Conservation (phyloP, 768 basidiomycete genomes). For the Russula virescens region DNA sequence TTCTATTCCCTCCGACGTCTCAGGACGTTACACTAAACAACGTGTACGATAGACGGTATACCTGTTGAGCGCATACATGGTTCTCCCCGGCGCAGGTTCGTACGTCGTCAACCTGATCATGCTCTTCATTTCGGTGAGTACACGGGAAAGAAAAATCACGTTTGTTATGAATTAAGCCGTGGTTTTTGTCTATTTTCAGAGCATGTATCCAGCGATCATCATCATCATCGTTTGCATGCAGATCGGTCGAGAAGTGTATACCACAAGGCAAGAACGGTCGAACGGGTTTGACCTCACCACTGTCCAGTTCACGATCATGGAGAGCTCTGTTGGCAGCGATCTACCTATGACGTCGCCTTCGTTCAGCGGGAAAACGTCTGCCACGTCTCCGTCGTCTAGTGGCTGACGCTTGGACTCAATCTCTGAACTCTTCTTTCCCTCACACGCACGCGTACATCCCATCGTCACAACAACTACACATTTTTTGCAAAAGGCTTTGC, state of each 20-base stretch:
- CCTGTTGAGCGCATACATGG: slow-evolving; percentile 3
- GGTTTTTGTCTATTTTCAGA: not conserved
- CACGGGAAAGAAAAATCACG: too few species aligned
- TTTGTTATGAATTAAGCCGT: not conserved
- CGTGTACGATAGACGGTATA: slow-evolving; percentile 2
- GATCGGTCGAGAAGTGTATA: slow-evolving; percentile 6
- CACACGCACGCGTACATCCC: not conserved
- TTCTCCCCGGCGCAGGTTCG: slow-evolving; percentile 13
- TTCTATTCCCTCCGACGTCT: not conserved
- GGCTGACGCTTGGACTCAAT: too few species aligned
- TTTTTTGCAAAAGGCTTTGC: not conserved
- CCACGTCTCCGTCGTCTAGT: too few species aligned
- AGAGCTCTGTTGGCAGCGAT: not conserved
- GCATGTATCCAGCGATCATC: slow-evolving; percentile 19
- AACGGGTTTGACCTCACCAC: slow-evolving; percentile 5
- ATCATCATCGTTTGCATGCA: slow-evolving; percentile 14
- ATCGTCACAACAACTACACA: not conserved
- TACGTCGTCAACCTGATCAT: slow-evolving; percentile 12
- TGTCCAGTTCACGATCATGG: not conserved
- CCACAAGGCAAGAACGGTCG: not conserved
- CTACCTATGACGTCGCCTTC: not conserved
- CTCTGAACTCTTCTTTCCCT: too few species aligned
- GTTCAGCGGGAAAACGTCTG: not conserved
- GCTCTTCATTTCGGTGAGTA: slow-evolving; percentile 14
- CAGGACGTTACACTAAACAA: not conserved